These are phyloP conservation scores for Blastomyces parvus DNA, from an alignment of 2,329 filamentous ascomycete species.

Conservation along the genomic window DNA sequence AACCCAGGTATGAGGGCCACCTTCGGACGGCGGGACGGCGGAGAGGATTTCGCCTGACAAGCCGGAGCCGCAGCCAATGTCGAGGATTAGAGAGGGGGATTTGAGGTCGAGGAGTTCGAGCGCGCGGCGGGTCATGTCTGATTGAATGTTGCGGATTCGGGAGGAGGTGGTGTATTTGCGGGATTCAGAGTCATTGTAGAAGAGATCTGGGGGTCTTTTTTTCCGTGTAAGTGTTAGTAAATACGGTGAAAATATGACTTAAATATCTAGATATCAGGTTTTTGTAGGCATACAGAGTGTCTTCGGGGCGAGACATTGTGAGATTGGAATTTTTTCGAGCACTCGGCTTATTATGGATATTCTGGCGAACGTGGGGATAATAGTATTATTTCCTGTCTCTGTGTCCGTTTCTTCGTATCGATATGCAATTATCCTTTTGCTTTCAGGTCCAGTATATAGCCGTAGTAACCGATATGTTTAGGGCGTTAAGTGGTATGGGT, in stretches of 20 bases:
- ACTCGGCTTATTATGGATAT: background rate
- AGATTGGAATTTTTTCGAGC: background rate
- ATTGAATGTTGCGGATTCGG: conserved; percentile 90
- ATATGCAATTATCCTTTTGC: background rate
- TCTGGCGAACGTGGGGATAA: background rate
- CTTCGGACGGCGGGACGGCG: conserved; percentile 55
- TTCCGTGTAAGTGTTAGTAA: background rate
- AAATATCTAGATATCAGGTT: background rate
- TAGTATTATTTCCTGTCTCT: background rate
- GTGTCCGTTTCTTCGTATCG: background rate
- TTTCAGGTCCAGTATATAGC: background rate
- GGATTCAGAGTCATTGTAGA: conserved; percentile 92
- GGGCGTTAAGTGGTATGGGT: background rate
- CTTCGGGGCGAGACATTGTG: conserved; percentile 92
- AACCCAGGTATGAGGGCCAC: conserved; percentile 88
- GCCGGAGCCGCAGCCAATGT: conserved; percentile 92
- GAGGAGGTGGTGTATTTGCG: conserved; percentile 96
- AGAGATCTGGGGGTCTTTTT: conserved; percentile 78
- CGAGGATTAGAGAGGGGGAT: conserved; percentile 77
- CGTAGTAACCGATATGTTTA: background rate
- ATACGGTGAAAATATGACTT: background rate
- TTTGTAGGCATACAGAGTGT: conserved; percentile 59
- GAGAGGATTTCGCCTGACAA: conserved; percentile 91
- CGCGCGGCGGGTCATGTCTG: conserved; percentile 85
- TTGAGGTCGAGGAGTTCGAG: conserved; percentile 80